Percentiles rank a stretch among this genome's conserved stretches.
These are phyloP conservation scores for Begonia peltatifolia DNA, from an alignment of 306 rosid species.

Conservation along the genomic window DNA sequence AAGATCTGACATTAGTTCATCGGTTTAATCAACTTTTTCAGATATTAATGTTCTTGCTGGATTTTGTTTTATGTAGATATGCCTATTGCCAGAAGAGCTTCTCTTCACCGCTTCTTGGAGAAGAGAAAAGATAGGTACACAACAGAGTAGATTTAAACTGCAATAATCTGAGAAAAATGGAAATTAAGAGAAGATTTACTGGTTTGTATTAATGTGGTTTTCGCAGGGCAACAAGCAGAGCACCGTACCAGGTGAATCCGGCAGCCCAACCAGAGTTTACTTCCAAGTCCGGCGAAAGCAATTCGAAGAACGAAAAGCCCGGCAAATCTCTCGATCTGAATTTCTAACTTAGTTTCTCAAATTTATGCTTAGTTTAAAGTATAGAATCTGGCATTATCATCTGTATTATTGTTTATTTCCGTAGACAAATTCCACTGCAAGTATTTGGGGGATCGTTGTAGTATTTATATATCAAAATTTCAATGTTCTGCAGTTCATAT, in stretches of 20 bases:
- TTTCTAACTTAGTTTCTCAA: conserved; percentile 10
- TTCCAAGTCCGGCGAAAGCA: conserved; percentile 7
- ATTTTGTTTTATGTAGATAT: conserved; percentile 25
- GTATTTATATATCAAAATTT: too few species aligned
- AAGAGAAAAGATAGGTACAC: conserved; percentile 85
- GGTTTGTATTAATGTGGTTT: not conserved
- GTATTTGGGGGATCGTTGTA: too few species aligned
- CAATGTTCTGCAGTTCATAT: too few species aligned
- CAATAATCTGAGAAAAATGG: too few species aligned
- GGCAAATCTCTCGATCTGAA: conserved; percentile 28
- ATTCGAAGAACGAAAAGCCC: not conserved
- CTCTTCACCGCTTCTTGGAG: conserved; percentile 78
- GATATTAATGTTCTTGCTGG: not conserved
- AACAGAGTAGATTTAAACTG: too few species aligned
- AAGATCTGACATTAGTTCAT: not conserved
- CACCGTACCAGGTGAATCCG: conserved; percentile 50
- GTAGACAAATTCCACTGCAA: too few species aligned
- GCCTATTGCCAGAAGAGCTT: conserved; percentile 68
- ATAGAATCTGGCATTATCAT: too few species aligned
- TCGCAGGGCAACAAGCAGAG: conserved; percentile 46
- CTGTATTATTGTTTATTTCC: too few species aligned
- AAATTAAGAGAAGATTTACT: not conserved
- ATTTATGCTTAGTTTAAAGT: too few species aligned
- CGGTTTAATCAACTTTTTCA: too few species aligned
- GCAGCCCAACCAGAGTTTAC: not conserved